phyloP scores from a whole-genome alignment of 2,329 filamentous ascomycete genomes.

The Pseudogymnoascus verrucosus region DNA sequence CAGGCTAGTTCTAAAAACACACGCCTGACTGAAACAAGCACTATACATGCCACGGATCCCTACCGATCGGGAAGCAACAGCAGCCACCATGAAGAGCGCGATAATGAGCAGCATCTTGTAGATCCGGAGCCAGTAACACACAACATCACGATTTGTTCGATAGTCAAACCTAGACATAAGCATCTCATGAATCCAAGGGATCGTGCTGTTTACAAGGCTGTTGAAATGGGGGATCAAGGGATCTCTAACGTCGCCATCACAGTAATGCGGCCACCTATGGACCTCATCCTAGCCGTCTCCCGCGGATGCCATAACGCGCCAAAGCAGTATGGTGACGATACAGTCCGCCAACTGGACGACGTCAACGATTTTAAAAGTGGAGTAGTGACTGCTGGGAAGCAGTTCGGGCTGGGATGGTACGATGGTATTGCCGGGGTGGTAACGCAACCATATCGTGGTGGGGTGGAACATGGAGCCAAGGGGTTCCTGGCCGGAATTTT shows the following conservation, averaged over 20 bases:
- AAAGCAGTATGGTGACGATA: conserved; percentile 75
- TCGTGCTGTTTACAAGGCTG: no score
- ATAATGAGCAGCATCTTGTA: no score
- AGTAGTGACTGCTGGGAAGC: conserved; percentile 66
- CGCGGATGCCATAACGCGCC: conserved; percentile 86
- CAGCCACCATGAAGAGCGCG: no score
- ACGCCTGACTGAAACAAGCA: no score
- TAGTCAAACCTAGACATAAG: conserved; percentile 39
- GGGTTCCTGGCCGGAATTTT: conserved; percentile 74
- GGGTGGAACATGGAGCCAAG: conserved; percentile 52
- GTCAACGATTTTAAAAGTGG: conserved; percentile 64
- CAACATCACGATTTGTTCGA: conserved; percentile 18
- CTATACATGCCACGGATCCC: no score
- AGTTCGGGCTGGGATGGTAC: conserved; percentile 56
- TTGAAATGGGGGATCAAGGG: no score
- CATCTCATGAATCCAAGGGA: conserved; percentile 40
- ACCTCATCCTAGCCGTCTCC: conserved; percentile 73
- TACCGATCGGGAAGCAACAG: no score
- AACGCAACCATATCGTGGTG: conserved; percentile 66
- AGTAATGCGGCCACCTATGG: conserved; percentile 66
- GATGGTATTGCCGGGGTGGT: conserved; percentile 76
- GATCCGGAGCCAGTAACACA: neutral
- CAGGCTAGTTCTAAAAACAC: no score
- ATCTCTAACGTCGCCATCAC: no score
- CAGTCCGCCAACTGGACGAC: conserved; percentile 38